phyloP scores from a whole-genome alignment of 768 basidiomycete genomes.

The Stropharia rugosoannulata region DNA sequence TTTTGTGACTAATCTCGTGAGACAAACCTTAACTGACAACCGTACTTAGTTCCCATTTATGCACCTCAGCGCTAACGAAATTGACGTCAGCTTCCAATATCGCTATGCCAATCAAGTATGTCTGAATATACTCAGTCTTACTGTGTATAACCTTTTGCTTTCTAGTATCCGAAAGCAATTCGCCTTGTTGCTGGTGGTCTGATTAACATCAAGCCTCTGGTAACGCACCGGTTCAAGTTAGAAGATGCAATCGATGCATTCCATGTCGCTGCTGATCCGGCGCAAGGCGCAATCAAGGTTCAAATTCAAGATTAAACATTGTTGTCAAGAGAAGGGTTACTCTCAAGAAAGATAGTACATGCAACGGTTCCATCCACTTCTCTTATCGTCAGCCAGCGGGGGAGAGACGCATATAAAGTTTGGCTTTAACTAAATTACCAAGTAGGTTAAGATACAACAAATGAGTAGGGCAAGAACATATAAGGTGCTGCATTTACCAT shows the following conservation, averaged over 20 bases:
- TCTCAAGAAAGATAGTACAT: no score
- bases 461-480: constrained; percentile 5
- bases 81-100: constrained; percentile 68
- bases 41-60: constrained; percentile 59
- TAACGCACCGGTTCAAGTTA: constrained; percentile 74
- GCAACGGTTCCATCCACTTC: no score
- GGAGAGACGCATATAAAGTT: not conserved
- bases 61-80: constrained; percentile 70
- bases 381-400: no score
- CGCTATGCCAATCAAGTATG: constrained; percentile 63
- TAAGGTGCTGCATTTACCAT: not conserved
- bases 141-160: not conserved
- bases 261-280: constrained; percentile 67
- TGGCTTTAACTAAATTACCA: not conserved
- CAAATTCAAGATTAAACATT: constrained; percentile 54
- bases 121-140: not conserved
- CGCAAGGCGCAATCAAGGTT: constrained; percentile 69
- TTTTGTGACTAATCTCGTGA: not conserved
- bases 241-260: constrained; percentile 79
- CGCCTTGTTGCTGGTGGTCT: constrained; percentile 75
- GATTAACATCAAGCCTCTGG: constrained; percentile 72
- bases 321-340: not conserved
- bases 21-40: not conserved
- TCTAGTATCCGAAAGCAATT: constrained; percentile 81
- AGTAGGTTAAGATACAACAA: constrained; percentile 7